A percentile compares a stretch with the other conserved stretches of the same genome.
phyloP scores from a whole-genome alignment of 371 early-diverging fungal genomes.

The Apophysomyces elegans region DNA sequence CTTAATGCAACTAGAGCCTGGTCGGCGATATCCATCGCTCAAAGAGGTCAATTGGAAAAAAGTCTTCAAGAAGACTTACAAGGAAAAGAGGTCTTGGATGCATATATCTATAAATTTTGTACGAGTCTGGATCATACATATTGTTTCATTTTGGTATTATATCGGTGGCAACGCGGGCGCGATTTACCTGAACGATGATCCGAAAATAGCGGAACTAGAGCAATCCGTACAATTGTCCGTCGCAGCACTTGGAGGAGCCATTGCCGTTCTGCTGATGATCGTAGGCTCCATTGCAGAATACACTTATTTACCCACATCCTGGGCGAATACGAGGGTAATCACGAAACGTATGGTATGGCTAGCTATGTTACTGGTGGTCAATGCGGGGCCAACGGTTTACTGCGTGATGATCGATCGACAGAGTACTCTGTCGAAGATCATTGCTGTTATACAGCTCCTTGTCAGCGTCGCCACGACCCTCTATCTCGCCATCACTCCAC shows the following conservation, averaged over 20 bases:
- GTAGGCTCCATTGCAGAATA: constrained; percentile 72
- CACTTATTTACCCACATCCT: constrained; percentile 67
- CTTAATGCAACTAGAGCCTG: constrained; percentile 60
- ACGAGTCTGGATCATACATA: constrained; percentile 85
- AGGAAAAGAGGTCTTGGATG: constrained; percentile 82
- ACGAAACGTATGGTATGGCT: constrained; percentile 66
- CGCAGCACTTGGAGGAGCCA: constrained; percentile 71
- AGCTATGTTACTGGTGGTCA: constrained; percentile 58
- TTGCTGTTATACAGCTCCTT: constrained; percentile 67
- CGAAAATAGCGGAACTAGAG: constrained; percentile 31
- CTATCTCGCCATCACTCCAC: constrained; percentile 67
- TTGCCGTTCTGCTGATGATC: constrained; percentile 69
- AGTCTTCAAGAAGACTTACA: constrained; percentile 81
- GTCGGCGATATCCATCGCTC: constrained; percentile 64
- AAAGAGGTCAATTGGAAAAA: constrained; percentile 70
- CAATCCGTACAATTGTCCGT: constrained; percentile 60
- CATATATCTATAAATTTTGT: constrained; percentile 85
- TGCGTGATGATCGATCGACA: constrained; percentile 50
- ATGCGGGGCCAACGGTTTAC: constrained; percentile 72
- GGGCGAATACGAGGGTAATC: constrained; percentile 61
- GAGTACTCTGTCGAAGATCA: constrained; percentile 45
- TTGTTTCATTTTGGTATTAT: constrained; percentile 81
- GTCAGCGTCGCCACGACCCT: constrained; percentile 68
- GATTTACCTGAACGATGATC: constrained; percentile 48
- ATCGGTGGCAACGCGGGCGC: constrained; percentile 71